These are phyloP conservation scores for Xylaria hypoxylon DNA, from an alignment of 2,329 filamentous ascomycete species.

Conservation along the genomic window DNA sequence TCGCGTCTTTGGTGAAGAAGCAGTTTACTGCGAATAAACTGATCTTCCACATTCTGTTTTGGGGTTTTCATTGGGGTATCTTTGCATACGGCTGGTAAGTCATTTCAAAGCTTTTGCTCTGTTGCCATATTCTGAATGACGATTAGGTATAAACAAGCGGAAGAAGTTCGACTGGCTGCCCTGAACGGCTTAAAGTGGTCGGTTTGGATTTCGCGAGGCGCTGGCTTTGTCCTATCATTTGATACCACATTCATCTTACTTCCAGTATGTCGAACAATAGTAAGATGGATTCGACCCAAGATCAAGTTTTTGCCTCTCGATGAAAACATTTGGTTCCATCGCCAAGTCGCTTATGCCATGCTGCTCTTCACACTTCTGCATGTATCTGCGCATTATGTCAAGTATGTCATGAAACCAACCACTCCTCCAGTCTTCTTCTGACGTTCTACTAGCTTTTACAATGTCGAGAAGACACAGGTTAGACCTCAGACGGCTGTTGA, in stretches of 20 bases:
- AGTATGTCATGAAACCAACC: slow-evolving; percentile 65
- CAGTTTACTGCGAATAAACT: slow-evolving; percentile 79
- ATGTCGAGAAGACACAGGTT: slow-evolving; percentile 87
- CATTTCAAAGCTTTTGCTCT: not conserved
- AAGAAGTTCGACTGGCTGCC: slow-evolving; percentile 74
- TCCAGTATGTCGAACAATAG: slow-evolving; percentile 92
- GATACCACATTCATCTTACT: slow-evolving; percentile 90
- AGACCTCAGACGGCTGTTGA: slow-evolving; percentile 83
- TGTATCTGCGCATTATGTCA: slow-evolving; percentile 88
- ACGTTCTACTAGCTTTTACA: slow-evolving; percentile 79
- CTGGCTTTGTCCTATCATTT: slow-evolving; percentile 84
- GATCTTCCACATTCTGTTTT: slow-evolving; percentile 84
- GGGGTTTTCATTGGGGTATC: slow-evolving; percentile 80
- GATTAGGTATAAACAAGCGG: slow-evolving; percentile 80
- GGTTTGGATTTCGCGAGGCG: slow-evolving; percentile 96
- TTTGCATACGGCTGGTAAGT: slow-evolving; percentile 88
- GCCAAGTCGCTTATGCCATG: slow-evolving; percentile 91
- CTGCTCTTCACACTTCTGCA: slow-evolving; percentile 85
- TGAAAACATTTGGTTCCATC: slow-evolving; percentile 96
- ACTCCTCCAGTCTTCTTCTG: slow-evolving; percentile 10
- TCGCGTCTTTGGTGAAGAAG: slow-evolving; percentile 62
- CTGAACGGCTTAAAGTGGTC: slow-evolving; percentile 88
- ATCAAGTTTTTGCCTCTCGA: slow-evolving; percentile 91
- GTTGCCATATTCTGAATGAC: slow-evolving; percentile 23
- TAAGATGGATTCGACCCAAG: slow-evolving; percentile 87